A percentile compares a stretch with the other conserved stretches of the same genome.
Conservation (phyloP, 257 asterid species). For the Penstemon davidsonii region DNA sequence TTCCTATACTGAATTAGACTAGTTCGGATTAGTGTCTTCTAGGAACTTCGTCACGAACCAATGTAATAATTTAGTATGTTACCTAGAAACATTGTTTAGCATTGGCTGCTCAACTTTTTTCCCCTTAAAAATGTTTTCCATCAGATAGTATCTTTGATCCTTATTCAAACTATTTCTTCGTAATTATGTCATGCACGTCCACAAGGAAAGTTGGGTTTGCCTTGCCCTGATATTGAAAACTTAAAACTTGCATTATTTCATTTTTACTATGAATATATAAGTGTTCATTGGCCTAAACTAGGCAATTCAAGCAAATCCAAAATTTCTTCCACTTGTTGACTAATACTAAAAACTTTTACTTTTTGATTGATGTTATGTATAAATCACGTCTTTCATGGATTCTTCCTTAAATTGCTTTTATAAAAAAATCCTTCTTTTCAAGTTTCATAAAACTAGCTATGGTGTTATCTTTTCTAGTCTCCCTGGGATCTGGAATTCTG, state of each 20-base stretch:
- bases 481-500: slow-evolving; percentile 26
- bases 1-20: background rate
- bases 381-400: slow-evolving; percentile 13
- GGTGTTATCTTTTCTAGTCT: slow-evolving; percentile 30
- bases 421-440: slow-evolving; percentile 3
- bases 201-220: background rate
- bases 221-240: background rate
- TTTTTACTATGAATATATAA: background rate
- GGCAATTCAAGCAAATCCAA: background rate
- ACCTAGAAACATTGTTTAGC: background rate
- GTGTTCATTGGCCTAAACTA: background rate
- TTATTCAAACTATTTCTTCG: too few species aligned
- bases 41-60: background rate
- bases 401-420: slow-evolving; percentile 9
- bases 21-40: too few species aligned
- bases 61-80: too few species aligned
- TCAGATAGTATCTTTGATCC: background rate
- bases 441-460: slow-evolving; percentile 16
- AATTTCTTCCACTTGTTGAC: slow-evolving; percentile 3
- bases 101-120: background rate
- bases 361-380: background rate
- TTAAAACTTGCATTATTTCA: background rate
- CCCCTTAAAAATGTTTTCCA: background rate
- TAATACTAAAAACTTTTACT: background rate
- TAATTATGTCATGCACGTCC: background rate